Conservation (phyloP, 306 rosid genomes). For the Rosa multiflora region DNA sequence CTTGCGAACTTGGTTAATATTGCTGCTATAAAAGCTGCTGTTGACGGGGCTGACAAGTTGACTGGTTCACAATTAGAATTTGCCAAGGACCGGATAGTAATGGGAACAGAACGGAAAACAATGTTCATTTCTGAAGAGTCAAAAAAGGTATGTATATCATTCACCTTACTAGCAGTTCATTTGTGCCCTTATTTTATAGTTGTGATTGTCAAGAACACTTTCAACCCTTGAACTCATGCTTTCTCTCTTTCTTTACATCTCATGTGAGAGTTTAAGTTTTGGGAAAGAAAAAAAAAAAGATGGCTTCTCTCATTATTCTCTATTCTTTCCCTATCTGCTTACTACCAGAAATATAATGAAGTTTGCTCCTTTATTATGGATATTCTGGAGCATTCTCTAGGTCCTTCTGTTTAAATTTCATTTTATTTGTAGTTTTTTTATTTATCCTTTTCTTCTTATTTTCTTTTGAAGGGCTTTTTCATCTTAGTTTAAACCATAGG, state of each 20-base stretch:
- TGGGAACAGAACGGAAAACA: constrained; percentile 98
- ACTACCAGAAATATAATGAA: background rate
- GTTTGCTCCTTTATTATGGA: background rate
- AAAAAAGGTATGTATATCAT: constrained; percentile 60
- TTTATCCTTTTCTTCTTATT: background rate
- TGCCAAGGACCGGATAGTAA: constrained; percentile 94
- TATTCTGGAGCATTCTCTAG: background rate
- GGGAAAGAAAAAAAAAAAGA: background rate
- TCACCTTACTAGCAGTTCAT: background rate
- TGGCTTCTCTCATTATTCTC: background rate
- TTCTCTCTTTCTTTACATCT: background rate
- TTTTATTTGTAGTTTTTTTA: background rate
- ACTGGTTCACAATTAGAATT: constrained; percentile 77
- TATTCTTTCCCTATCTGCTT: background rate
- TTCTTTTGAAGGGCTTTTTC: too few species aligned
- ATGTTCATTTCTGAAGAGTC: constrained; percentile 91
- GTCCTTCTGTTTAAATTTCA: background rate
- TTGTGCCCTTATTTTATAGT: background rate
- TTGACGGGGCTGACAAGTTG: constrained; percentile 94
- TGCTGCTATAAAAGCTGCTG: constrained; percentile 99
- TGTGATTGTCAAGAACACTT: background rate
- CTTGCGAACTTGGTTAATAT: constrained; percentile 97
- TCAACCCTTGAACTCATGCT: background rate
- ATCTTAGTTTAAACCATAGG: too few species aligned
- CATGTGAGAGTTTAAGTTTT: background rate